Evolutionary conservation across 2,329 filamentous ascomycete species (phyloP), one percentile per base, ranked within the genome.

Genomic region (Ophiostoma tasmaniense): DNA sequence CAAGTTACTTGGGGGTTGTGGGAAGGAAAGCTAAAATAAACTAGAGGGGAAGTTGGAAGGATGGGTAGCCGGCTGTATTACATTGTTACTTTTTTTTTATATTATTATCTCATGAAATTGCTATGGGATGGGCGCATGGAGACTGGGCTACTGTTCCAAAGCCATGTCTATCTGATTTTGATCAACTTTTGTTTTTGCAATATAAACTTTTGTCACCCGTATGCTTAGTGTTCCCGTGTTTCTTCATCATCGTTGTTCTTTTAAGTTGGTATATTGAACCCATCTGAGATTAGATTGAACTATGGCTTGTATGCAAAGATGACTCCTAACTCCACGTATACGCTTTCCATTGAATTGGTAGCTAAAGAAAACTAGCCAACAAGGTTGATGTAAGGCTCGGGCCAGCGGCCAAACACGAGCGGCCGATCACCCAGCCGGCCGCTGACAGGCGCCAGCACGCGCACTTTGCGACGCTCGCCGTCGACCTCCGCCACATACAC

Each of bases 401-500:
- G 94, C 90, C 92, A 97, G 69, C 82, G 87, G 10, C 92, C 93
- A 88, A 91, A 90, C 22, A 98, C 83, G 75, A 98, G 81, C 5
- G 94, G 93, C 75, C 89, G 84, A 73, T 90, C 87, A 0, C 92
- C 92, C 70, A 97, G 83, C 70, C 90, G 85, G 2, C 93, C 93
- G 67, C 90, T 91, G 71, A 97, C 88, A 1, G 95, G 95, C 22
- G 91, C 89, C 70, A 99, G 80, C 25, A 98, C 82, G 75, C 91
- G 90, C 39, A 97, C 83, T 77, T 91, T 90, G 73, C 88, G 88
- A 77, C 90, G 90, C 74, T 90, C 89, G 75, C 92, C 90, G 75
- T 99, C 93, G 3, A 98, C 92, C 71, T 97, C 92, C 0, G 92
- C 90, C 20, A 98, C 90, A 75, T 97, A 97, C 37, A 97, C 85